These are phyloP conservation scores for Monilinia aucupariae DNA, from an alignment of 2,329 filamentous ascomycete genomes.

Conservation along the genomic window DNA sequence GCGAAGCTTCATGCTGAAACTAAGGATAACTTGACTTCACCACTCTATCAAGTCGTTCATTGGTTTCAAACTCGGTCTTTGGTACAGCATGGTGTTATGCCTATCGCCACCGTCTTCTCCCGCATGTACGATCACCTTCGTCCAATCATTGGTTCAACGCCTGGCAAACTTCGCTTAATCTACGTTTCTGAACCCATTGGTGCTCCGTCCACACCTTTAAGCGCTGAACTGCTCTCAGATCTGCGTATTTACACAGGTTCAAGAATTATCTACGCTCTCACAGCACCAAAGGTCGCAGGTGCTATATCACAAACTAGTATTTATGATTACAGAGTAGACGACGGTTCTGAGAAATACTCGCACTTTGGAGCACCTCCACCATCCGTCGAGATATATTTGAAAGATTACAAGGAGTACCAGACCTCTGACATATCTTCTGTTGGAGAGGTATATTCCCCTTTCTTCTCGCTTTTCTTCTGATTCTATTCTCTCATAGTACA, in stretches of 20 bases:
- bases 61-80: slow-evolving; percentile 66
- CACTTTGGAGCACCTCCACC: slow-evolving; percentile 83
- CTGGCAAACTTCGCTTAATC: slow-evolving; percentile 73
- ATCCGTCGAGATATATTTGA: slow-evolving; percentile 71
- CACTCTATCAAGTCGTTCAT: slow-evolving; percentile 62
- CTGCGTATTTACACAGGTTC: slow-evolving; percentile 75
- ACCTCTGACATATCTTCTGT: slow-evolving; percentile 57
- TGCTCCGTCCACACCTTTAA: slow-evolving; percentile 57
- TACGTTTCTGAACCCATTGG: slow-evolving; percentile 72
- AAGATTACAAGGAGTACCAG: slow-evolving; percentile 54
- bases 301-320: slow-evolving; percentile 81
- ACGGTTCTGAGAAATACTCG: slow-evolving; percentile 38
- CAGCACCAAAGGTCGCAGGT: slow-evolving; percentile 77
- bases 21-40: slow-evolving; percentile 53
- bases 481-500: slow-evolving; percentile 16
- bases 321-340: slow-evolving; percentile 71
- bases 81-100: slow-evolving; percentile 66
- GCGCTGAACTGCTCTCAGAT: slow-evolving; percentile 67
- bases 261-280: slow-evolving; percentile 78
- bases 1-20: slow-evolving; percentile 61
- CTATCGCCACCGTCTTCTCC: slow-evolving; percentile 57
- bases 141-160: slow-evolving; percentile 54
- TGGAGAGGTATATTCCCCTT: slow-evolving; percentile 53
- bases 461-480: not conserved
- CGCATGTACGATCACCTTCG: slow-evolving; percentile 54